Percentiles rank a stretch among this genome's conserved stretches.
Conservation (phyloP, 495 filamentous ascomycete genomes). For the Neurospora terricola region DNA sequence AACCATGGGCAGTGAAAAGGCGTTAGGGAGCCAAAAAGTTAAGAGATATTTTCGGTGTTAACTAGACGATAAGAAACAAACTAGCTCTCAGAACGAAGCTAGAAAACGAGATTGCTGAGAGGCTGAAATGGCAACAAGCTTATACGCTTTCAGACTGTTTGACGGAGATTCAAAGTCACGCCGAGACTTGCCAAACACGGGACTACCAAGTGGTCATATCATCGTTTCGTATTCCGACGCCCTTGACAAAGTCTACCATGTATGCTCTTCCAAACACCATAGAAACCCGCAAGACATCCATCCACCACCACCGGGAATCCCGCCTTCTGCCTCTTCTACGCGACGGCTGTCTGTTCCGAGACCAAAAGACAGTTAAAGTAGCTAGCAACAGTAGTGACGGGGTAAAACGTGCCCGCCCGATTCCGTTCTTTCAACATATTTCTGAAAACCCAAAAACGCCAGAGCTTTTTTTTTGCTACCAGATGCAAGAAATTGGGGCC, state of each 20-base stretch:
- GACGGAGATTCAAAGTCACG: background rate
- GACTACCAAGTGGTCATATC: background rate
- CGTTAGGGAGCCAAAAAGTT: background rate
- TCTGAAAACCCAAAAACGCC: conserved; percentile 21
- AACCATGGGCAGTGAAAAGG: background rate
- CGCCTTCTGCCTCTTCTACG: background rate
- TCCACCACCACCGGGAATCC: background rate
- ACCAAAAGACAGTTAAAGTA: background rate
- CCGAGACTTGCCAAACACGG: background rate
- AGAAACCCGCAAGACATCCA: background rate
- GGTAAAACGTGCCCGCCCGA: background rate
- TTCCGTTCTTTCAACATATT: background rate
- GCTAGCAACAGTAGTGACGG: background rate
- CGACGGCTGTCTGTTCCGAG: background rate
- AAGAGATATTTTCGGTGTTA: background rate
- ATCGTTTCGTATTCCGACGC: background rate
- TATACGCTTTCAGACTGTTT: background rate
- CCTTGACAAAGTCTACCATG: background rate
- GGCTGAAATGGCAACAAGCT: background rate
- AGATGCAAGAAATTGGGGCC: conserved; percentile 17
- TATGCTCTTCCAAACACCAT: background rate
- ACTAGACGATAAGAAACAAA: background rate
- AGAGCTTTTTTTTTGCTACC: conserved; percentile 19
- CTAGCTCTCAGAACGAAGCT: background rate
- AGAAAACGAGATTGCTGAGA: background rate